phyloP scores from a whole-genome alignment of 306 rosid genomes.

The Bauhinia variegata region DNA sequence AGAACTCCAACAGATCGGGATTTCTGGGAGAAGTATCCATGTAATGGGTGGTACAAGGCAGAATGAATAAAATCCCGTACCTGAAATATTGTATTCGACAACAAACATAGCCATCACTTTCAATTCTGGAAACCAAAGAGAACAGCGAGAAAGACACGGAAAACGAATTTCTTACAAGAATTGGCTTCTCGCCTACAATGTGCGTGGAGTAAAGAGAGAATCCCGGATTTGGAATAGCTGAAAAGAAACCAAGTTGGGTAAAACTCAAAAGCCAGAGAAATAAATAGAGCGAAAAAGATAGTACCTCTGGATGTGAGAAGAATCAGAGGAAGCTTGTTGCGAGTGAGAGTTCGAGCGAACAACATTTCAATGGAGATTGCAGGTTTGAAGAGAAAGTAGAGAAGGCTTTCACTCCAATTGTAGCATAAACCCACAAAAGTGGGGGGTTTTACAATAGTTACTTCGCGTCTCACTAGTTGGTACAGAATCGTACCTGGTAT shows the following conservation, averaged over 20 bases:
- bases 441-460: too few species aligned
- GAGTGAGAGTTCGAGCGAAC: slow-evolving; percentile 35
- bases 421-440: too few species aligned
- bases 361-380: background rate
- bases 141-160: background rate
- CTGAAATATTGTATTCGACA: slow-evolving; percentile 41
- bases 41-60: slow-evolving; percentile 75
- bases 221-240: slow-evolving; percentile 49
- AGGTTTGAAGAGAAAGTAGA: too few species aligned
- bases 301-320: slow-evolving; percentile 50
- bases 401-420: too few species aligned
- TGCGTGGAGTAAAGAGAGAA: slow-evolving; percentile 59
- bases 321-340: slow-evolving; percentile 30
- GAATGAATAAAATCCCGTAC: slow-evolving; percentile 97
- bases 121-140: slow-evolving; percentile 7
- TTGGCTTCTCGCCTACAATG: slow-evolving; percentile 74
- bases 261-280: background rate
- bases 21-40: slow-evolving; percentile 82
- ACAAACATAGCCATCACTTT: slow-evolving; percentile 18
- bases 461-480: too few species aligned
- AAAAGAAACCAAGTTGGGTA: slow-evolving; percentile 29
- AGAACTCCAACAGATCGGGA: slow-evolving; percentile 83
- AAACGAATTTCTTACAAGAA: slow-evolving; percentile 62
- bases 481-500: too few species aligned
- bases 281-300: slow-evolving; percentile 24